phyloP scores from a whole-genome alignment of 495 filamentous ascomycete genomes.

The Glonium stellatum region DNA sequence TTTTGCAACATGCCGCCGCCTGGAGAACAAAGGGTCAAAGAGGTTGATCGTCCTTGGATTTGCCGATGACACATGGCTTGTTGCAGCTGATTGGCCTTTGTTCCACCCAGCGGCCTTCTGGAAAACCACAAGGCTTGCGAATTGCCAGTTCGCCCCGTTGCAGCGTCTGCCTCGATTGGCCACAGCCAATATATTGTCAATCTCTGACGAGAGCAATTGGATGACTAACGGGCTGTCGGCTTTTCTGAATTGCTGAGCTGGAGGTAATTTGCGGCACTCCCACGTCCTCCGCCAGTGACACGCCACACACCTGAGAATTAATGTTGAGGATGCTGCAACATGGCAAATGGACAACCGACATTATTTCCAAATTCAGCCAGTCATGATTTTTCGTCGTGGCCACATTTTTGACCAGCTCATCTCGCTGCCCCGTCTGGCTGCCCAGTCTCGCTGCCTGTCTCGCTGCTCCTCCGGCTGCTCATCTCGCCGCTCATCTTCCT shows the following conservation, averaged over 20 bases:
- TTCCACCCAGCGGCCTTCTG: background rate
- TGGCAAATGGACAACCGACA: background rate
- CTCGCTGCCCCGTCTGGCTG: no score
- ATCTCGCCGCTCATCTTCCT: background rate
- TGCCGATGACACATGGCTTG: slow-evolving; percentile 19
- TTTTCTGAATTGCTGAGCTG: background rate
- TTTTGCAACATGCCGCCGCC: slow-evolving; percentile 13
- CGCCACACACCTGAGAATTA: background rate
- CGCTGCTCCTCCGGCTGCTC: slow-evolving; percentile 2
- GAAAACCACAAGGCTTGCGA: background rate
- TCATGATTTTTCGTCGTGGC: background rate
- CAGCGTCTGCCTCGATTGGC: slow-evolving; percentile 3
- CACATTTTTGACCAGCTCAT: background rate
- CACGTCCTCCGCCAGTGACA: background rate
- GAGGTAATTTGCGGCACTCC: slow-evolving; percentile 3
- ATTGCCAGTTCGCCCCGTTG: slow-evolving; percentile 2
- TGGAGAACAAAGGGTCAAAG: background rate
- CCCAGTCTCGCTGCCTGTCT: background rate
- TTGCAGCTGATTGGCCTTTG: slow-evolving; percentile 3
- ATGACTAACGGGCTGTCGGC: background rate
- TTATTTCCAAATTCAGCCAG: background rate
- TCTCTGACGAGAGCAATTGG: slow-evolving; percentile 2
- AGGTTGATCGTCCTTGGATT: slow-evolving; percentile 8
- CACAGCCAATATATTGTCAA: slow-evolving; percentile 17
- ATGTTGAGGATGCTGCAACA: background rate